Percentiles rank a stretch among this genome's conserved stretches.
phyloP scores from a whole-genome alignment of 345 rosid genomes.

The Eucalyptus sp. region DNA sequence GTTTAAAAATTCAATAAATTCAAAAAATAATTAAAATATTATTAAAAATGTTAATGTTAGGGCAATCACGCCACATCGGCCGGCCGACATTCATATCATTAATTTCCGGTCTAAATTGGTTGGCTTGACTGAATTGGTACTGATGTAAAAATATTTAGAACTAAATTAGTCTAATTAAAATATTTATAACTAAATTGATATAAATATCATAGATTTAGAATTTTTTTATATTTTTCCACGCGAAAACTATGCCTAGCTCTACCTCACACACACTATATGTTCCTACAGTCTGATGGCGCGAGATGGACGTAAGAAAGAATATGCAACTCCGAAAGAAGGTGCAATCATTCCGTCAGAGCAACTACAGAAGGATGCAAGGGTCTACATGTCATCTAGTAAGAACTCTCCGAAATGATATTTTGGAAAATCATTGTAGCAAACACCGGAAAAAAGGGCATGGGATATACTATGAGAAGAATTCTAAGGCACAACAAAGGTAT shows the following conservation, averaged over 20 bases:
- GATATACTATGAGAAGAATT: not conserved
- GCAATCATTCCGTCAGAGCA: not conserved
- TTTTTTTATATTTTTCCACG: accelerated
- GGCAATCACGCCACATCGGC: accelerated
- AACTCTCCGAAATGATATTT: not conserved
- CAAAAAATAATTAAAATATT: no score
- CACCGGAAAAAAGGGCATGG: accelerated
- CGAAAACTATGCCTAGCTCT: not conserved
- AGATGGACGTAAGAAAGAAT: accelerated
- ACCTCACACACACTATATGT: not conserved
- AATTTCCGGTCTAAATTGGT: accelerated
- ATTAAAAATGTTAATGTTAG: accelerated
- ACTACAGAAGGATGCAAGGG: not conserved
- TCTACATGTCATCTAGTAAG: not conserved
- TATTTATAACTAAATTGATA: accelerated
- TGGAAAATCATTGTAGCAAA: not conserved
- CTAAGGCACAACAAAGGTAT: accelerated
- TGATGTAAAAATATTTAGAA: accelerated
- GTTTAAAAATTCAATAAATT: no score
- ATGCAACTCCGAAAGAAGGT: not conserved
- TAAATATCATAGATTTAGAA: no score
- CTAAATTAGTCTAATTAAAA: no score
- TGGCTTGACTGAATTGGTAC: accelerated
- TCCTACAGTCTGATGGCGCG: not conserved
- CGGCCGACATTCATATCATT: accelerated